Conservation (phyloP, 805 yeast genomes). For the Candida loeiensis region DNA sequence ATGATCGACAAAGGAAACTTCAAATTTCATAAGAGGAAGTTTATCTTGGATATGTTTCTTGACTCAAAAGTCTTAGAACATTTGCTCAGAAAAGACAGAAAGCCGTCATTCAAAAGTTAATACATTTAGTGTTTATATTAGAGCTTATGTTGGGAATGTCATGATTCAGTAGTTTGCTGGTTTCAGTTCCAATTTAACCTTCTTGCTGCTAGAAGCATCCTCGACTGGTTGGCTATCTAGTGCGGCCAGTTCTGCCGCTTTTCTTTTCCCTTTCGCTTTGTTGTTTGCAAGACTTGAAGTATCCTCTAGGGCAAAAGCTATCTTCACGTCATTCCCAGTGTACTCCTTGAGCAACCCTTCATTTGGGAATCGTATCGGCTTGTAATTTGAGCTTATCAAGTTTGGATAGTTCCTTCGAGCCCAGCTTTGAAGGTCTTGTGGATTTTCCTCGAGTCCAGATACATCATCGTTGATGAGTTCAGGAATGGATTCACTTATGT, state of each 20-base stretch:
- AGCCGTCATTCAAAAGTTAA: neutral
- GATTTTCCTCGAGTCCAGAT: slow-evolving; percentile 33
- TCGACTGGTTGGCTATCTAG: neutral
- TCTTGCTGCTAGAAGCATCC: neutral
- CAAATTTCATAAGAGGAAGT: slow-evolving; percentile 59
- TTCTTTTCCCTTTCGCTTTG: slow-evolving; percentile 2
- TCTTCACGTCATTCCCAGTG: slow-evolving; percentile 6
- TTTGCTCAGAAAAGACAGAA: slow-evolving; percentile 25
- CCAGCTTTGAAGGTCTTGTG: slow-evolving; percentile 40
- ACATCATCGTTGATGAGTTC: slow-evolving; percentile 38
- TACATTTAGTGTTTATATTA: neutral
- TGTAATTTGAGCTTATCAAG: slow-evolving; percentile 32
- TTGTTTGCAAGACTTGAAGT: neutral
- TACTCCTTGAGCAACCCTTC: slow-evolving; percentile 16
- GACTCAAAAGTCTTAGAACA: slow-evolving; percentile 51
- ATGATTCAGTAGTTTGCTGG: slow-evolving; percentile 1
- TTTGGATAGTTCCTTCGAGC: slow-evolving; percentile 33
- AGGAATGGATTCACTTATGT: slow-evolving; percentile 34
- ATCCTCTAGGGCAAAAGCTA: slow-evolving; percentile 1
- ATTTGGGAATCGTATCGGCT: slow-evolving; percentile 26
- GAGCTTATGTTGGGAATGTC: neutral
- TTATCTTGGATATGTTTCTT: slow-evolving; percentile 59
- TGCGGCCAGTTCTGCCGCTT: neutral
- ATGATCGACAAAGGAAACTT: slow-evolving; percentile 56
- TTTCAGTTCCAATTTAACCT: neutral